Evolutionary conservation across 192 early-diverging fungal species (phyloP), one percentile per base, ranked within the genome.

Genomic region (Podila epicladia): DNA sequence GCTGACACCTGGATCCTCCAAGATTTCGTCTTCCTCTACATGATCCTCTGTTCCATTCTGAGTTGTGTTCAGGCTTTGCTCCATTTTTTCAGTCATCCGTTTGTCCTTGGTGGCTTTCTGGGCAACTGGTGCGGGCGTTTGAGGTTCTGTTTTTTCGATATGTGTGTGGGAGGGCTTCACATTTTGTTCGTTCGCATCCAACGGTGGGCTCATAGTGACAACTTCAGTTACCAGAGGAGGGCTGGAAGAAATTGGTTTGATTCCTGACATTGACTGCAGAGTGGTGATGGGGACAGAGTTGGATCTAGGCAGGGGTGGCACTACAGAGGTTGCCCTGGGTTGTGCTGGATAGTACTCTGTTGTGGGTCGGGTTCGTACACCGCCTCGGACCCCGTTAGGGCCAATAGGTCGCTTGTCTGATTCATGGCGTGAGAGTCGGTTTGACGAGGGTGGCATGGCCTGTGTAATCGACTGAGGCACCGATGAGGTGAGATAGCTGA

Each of bases 401-500:
- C 77, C 77, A 8, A 45, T 15, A 26, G n/a, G 41, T 26, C 77
- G 65, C 33, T 68, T 80, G 8, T 80, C 77, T 28, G 35, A 69
- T 57, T 80, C 76, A n/a, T 68, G 61, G 51, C 76, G 76, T 15
- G 41, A 35, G 19, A 80, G 71, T 58, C 71, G 64, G 28, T 35
- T 64, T 5, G 71, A 71, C 26, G 62, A 66, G 33, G 71, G 65
- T 32, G 77, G 77, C 67, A 73, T 60, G 13, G 70, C 65, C 55
- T 38, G 48, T 13, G 49, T 53, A 22, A 73, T 65, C 9, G 77
- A 80, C 35, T 65, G 71, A 4, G 77, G 77, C 2, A 80, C 77
- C 17, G 77, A 80, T 2, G 77, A 31, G 5, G 77, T 80, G 28
- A 80, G 45, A 48, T 80, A 80, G 38, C 77, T 80, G 53, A 80